Percentiles rank a stretch among this genome's conserved stretches.
phyloP scores from a whole-genome alignment of 768 basidiomycete species.

The Mycena venus region DNA sequence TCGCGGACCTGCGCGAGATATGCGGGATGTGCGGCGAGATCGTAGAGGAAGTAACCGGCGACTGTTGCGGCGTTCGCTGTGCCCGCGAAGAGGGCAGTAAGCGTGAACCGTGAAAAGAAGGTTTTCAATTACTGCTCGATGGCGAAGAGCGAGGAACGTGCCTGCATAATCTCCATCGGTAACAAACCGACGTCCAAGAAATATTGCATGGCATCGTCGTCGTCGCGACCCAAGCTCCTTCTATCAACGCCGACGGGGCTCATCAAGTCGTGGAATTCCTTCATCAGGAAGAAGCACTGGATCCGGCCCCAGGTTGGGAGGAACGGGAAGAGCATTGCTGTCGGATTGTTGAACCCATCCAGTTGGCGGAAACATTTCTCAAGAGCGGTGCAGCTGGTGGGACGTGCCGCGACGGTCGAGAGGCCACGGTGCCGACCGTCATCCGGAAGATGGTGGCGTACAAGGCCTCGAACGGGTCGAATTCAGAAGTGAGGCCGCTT shows the following conservation, averaged over 20 bases:
- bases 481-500: not conserved
- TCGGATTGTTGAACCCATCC: not conserved
- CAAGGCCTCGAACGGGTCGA: not conserved
- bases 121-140: not conserved
- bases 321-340: not conserved
- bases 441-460: not conserved
- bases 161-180: constrained; percentile 9
- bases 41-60: constrained; percentile 30
- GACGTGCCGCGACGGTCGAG: not conserved
- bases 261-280: not conserved
- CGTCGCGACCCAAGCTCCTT: not conserved
- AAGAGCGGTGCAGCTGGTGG: not conserved
- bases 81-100: constrained; percentile 16
- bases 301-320: not conserved
- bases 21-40: constrained; percentile 36
- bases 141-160: not conserved
- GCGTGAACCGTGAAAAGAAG: no score
- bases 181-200: not conserved
- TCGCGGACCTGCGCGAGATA: constrained; percentile 35
- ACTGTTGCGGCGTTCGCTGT: constrained; percentile 13
- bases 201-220: constrained; percentile 4
- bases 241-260: not conserved
- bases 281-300: constrained; percentile 1
- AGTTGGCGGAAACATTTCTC: not conserved
- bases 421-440: constrained; percentile 3